A percentile compares a stretch with the other conserved stretches of the same genome.
Conservation (phyloP, 768 basidiomycete genomes). For the Leccinum subtestaceum region DNA sequence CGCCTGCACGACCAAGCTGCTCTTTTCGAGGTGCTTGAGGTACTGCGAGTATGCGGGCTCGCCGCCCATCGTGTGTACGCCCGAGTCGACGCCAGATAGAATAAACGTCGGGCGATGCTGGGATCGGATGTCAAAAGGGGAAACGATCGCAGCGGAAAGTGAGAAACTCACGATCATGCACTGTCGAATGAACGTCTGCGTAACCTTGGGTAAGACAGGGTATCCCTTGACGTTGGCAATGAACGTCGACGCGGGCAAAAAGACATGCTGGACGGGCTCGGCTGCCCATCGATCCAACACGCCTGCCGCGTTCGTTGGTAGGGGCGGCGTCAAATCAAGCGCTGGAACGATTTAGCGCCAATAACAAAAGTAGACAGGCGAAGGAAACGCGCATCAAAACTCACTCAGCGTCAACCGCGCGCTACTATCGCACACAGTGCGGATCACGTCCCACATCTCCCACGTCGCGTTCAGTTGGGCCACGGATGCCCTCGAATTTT, state of each 20-base stretch:
- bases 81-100: conserved; percentile 62
- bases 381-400: conserved; percentile 34
- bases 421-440: conserved; percentile 85
- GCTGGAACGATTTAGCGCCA: conserved; percentile 49
- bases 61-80: conserved; percentile 76
- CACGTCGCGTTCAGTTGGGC: conserved; percentile 73
- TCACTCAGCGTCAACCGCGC: conserved; percentile 72
- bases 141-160: no score
- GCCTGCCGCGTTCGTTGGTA: conserved; percentile 73
- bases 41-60: conserved; percentile 90
- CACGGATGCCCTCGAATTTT: conserved; percentile 42
- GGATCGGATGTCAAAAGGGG: neutral
- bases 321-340: conserved; percentile 85
- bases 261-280: conserved; percentile 87
- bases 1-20: conserved; percentile 65
- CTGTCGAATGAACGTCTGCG: conserved; percentile 87
- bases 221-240: conserved; percentile 96
- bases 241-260: conserved; percentile 87
- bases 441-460: conserved; percentile 98
- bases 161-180: conserved; percentile 71
- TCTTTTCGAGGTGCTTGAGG: conserved; percentile 76
- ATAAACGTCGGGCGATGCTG: conserved; percentile 88
- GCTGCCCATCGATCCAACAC: conserved; percentile 88
- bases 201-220: conserved; percentile 91
- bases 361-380: neutral